A percentile compares a stretch with the other conserved stretches of the same genome.
phyloP scores from a whole-genome alignment of 1,139 yeast genomes.

The Eremothecium gossypii region DNA sequence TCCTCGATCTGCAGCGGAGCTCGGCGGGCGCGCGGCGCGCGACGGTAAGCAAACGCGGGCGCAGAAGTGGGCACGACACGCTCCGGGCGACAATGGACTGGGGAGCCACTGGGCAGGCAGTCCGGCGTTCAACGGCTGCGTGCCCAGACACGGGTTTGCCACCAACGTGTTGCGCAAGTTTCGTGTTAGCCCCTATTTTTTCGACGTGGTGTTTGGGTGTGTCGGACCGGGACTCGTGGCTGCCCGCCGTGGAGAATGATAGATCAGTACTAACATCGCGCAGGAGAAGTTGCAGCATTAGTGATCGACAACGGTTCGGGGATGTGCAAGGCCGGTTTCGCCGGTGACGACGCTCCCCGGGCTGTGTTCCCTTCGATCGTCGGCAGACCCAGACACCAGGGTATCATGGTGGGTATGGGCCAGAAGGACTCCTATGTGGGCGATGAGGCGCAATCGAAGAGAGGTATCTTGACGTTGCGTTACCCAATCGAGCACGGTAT shows the following conservation, averaged over 20 bases:
- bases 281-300: slow-evolving; percentile 33
- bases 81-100: too few species aligned
- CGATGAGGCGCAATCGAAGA: slow-evolving; percentile 99
- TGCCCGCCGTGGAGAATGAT: background rate
- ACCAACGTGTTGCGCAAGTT: background rate
- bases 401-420: slow-evolving; percentile 99
- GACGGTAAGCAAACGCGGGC: too few species aligned
- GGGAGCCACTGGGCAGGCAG: too few species aligned
- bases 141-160: background rate
- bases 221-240: background rate
- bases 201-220: background rate
- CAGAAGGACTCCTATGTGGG: slow-evolving; percentile 99
- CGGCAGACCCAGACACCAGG: slow-evolving; percentile 99
- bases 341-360: slow-evolving; percentile 99
- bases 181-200: slow-evolving; percentile 4
- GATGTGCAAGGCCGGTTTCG: slow-evolving; percentile 99
- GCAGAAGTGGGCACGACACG: too few species aligned
- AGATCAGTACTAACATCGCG: background rate
- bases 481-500: slow-evolving; percentile 99
- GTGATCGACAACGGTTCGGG: slow-evolving; percentile 99
- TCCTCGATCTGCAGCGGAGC: too few species aligned
- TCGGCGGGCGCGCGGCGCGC: too few species aligned
- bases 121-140: too few species aligned
- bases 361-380: slow-evolving; percentile 99
- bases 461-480: slow-evolving; percentile 98